A percentile compares a stretch with the other conserved stretches of the same genome.
Evolutionary conservation across 305 asterid genomes (phyloP).

Genomic region (Fraxinus dipetala): DNA sequence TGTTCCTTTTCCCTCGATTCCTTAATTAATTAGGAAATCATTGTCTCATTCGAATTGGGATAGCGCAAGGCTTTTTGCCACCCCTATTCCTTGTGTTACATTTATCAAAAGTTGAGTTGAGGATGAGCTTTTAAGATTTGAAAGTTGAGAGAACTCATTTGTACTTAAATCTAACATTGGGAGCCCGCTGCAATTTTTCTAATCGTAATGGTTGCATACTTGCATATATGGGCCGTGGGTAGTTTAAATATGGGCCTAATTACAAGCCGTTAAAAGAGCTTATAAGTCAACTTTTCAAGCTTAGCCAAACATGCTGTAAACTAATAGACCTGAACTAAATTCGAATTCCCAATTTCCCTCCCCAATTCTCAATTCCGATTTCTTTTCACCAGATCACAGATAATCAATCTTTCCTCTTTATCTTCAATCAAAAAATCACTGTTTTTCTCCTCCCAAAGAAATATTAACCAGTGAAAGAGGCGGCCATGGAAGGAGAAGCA

Average conservation of each 20-base stretch:
- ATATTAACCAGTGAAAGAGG: not conserved
- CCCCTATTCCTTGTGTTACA: too few species aligned
- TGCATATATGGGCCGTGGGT: not conserved
- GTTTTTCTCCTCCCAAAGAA: not conserved
- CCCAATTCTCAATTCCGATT: not conserved
- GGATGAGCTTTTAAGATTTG: not conserved
- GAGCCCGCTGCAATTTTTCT: not conserved
- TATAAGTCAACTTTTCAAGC: not conserved
- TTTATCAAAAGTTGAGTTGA: too few species aligned
- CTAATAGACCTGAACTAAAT: not conserved
- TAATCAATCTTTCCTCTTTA: not conserved
- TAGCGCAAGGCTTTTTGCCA: not conserved
- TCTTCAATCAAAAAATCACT: not conserved
- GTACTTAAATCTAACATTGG: not conserved
- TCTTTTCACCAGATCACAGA: not conserved
- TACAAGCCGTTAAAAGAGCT: not conserved
- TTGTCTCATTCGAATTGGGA: not conserved
- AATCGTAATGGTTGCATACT: not conserved
- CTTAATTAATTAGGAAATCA: not conserved
- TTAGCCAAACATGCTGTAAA: not conserved
- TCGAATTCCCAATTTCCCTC: not conserved
- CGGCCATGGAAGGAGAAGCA: constrained; percentile 52
- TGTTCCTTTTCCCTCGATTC: not conserved
- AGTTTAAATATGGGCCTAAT: not conserved
- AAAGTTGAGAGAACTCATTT: not conserved